Conservation (phyloP, 148 eudicot genomes). For the Simmondsia chinensis region DNA sequence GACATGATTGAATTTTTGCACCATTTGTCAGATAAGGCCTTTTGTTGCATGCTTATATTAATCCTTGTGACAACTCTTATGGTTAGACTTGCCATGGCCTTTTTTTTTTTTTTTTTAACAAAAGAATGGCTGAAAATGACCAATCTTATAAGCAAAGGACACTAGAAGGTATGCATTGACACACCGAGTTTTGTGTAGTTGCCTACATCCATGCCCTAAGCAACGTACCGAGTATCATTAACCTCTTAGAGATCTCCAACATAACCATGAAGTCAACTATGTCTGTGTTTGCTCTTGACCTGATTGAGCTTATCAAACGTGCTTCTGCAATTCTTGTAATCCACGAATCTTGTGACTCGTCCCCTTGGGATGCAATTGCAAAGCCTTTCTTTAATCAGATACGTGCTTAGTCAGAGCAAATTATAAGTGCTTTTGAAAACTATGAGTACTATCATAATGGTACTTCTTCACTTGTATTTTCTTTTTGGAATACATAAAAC, state of each 20-base stretch:
- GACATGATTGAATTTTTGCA: too few relatives aligned
- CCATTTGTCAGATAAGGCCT: too few relatives aligned
- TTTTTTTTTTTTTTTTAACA: too few relatives aligned
- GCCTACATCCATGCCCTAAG: slow-evolving; percentile 1
- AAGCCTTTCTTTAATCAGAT: neutral
- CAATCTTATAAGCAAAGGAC: neutral
- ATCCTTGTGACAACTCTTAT: too few relatives aligned
- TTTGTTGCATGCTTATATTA: too few relatives aligned
- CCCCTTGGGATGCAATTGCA: neutral
- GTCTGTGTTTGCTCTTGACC: slow-evolving; percentile 8
- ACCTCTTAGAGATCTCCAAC: slow-evolving; percentile 1
- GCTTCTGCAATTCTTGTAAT: neutral
- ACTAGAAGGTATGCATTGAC: neutral
- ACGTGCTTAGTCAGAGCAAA: neutral
- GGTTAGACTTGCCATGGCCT: too few relatives aligned
- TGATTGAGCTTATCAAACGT: slow-evolving; percentile 3
- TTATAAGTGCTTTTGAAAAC: neutral
- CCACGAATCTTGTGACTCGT: neutral
- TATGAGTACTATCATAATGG: neutral
- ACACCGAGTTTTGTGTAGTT: slow-evolving; percentile 1
- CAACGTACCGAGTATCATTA: slow-evolving; percentile 1
- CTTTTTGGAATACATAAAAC: too few relatives aligned
- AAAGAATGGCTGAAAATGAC: neutral
- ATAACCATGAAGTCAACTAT: neutral
- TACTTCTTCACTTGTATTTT: too few relatives aligned